Evolutionary conservation across 345 rosid genomes (phyloP).

Genomic region (Linum usitatissimum): DNA sequence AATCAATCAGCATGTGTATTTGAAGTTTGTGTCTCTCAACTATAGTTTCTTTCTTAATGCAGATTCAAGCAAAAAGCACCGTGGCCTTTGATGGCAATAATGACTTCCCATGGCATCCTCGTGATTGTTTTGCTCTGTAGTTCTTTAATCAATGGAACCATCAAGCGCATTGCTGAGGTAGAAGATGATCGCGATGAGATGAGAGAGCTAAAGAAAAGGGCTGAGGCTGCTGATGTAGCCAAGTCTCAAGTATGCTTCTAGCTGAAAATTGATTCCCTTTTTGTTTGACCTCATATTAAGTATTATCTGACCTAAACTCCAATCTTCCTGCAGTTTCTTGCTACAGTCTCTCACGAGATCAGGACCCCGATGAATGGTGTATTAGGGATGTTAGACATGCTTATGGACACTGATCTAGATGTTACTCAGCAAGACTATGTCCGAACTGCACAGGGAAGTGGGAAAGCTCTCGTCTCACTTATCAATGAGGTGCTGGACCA

Average conservation of each 20-base stretch:
- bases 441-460: conserved; percentile 87
- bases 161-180: conserved; percentile 74
- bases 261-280: conserved; percentile 4
- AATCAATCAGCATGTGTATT: not conserved
- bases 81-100: conserved; percentile 58
- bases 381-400: conserved; percentile 93
- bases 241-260: conserved; percentile 69
- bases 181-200: conserved; percentile 72
- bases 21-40: not conserved
- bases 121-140: conserved; percentile 77
- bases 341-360: conserved; percentile 97
- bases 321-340: conserved; percentile 65
- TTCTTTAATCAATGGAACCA: conserved; percentile 64
- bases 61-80: conserved; percentile 87
- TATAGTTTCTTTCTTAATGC: conserved; percentile 11
- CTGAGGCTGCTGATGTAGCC: conserved; percentile 92
- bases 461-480: conserved; percentile 79
- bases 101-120: conserved; percentile 52
- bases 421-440: conserved; percentile 85
- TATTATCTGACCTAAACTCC: conserved; percentile 11
- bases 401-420: conserved; percentile 83
- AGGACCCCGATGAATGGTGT: conserved; percentile 99
- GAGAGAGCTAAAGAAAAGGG: conserved; percentile 67
- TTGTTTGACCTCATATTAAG: conserved; percentile 5
- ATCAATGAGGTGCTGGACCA: conserved; percentile 91